Evolutionary conservation across 164 flowering plant species (phyloP).

Genomic region (Protea cynaroides): DNA sequence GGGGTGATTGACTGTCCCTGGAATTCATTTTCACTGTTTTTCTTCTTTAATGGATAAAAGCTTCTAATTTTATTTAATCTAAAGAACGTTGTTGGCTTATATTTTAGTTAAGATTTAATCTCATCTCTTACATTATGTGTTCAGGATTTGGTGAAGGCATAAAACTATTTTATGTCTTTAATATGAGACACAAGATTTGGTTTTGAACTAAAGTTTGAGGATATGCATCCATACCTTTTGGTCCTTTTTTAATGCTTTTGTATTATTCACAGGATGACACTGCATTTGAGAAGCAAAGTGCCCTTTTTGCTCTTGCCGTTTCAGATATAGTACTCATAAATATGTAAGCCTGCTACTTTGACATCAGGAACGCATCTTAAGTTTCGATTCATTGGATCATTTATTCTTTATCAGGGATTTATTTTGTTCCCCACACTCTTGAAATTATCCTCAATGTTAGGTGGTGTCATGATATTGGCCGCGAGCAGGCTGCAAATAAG

Average conservation of each 20-base stretch:
- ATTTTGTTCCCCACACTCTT: background rate
- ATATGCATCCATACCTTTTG: constrained; percentile 1
- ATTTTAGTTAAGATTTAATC: background rate
- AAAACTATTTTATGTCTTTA: background rate
- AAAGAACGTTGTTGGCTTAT: background rate
- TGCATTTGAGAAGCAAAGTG: constrained; percentile 83
- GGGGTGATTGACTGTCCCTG: too few species aligned
- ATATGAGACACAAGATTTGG: background rate
- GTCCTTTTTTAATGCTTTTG: background rate
- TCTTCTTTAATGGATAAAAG: too few species aligned
- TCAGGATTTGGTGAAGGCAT: background rate
- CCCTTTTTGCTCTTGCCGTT: constrained; percentile 79
- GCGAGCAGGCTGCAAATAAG: constrained; percentile 82
- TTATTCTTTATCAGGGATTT: background rate
- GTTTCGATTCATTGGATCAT: background rate
- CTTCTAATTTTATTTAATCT: background rate
- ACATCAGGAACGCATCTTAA: background rate
- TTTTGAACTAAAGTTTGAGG: background rate
- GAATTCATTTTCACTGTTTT: too few species aligned
- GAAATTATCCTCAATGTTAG: constrained; percentile 18
- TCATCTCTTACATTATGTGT: background rate
- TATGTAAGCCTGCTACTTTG: constrained; percentile 40
- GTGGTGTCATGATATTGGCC: constrained; percentile 91
- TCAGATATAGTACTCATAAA: constrained; percentile 76
- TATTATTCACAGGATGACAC: constrained; percentile 52